A percentile compares a stretch with the other conserved stretches of the same genome.
These are phyloP conservation scores for Globisporangium okanoganense DNA, from an alignment of 352 stramenopile genomes.

Conservation along the genomic window DNA sequence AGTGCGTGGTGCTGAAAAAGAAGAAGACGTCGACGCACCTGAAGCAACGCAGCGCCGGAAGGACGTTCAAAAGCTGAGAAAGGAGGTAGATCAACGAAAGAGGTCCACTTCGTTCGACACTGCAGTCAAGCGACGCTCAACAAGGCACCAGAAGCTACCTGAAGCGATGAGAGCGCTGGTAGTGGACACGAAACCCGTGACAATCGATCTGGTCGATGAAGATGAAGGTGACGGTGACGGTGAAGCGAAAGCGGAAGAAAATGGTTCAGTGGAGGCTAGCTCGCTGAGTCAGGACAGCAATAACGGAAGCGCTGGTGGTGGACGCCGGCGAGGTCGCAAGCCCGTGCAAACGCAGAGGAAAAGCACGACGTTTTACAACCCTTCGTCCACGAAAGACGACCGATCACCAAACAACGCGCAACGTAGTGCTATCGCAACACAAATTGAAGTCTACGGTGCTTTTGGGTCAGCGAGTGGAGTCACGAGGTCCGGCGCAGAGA, in stretches of 20 bases:
- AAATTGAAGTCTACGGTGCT: constrained; percentile 16
- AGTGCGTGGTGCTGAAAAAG: not conserved
- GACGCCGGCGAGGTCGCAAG: constrained; percentile 15
- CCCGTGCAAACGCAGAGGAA: constrained; percentile 10
- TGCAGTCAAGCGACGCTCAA: not conserved
- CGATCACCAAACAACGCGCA: not conserved
- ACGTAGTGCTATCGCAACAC: not conserved
- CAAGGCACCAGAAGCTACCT: not conserved
- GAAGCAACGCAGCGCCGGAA: not conserved
- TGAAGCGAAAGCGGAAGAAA: not conserved
- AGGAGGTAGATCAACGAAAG: constrained; percentile 2
- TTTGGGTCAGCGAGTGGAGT: constrained; percentile 10
- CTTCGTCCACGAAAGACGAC: not conserved
- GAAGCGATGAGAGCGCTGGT: not conserved
- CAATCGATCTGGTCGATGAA: constrained; percentile 9
- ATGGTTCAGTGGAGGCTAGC: not conserved
- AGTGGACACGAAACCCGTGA: not conserved
- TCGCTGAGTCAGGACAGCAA: not conserved
- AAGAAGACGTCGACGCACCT: constrained; percentile 1
- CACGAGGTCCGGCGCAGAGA: constrained; percentile 2
- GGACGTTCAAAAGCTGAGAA: constrained; percentile 8
- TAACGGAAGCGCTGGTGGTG: not conserved
- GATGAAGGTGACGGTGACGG: not conserved
- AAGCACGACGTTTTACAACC: not conserved
- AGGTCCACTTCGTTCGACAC: constrained; percentile 7